Base-by-base conservation (phyloP, 2,329 filamentous ascomycete species). In the Gnomoniopsis smithogilvyi region DNA sequence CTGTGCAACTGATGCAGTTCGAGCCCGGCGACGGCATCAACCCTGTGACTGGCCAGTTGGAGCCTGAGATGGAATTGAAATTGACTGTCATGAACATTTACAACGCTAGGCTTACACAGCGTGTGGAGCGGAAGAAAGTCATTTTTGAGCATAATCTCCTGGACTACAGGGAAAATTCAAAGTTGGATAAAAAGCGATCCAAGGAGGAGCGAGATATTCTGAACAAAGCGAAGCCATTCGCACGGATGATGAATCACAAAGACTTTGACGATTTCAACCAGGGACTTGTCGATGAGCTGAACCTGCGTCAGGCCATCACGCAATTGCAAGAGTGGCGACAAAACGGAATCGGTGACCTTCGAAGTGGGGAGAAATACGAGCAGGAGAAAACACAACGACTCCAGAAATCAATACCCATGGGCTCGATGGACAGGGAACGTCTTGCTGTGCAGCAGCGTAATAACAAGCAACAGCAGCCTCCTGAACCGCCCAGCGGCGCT, bases 11-110 rank as follows among this genome's bases (percentile, higher is more conserved):
- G 64, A 98, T 99, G 93, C 90, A 96, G 64, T 99, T 99, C 68
- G 94, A 98, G 59, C 94, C 95, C 0, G 95, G 95, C 26, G 94
- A 97, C 74, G 95, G 95, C 59, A 81, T 96, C 65, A 96, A 96
- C 68, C 87, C 90, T 1, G 78, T 82, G 2, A 96, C 92, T 0
- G 90, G 91, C 62, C 89, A 96, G 69, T 80, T 96, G 59, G 95
- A 99, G 67, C 92, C 95, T 0, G 95, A 99, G 73, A 96, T 96
- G 82, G 93, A 97, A 64, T 83, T 99, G 49, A 99, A 99, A 80
- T 86, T 98, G 76, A 96, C 92, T 0, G 92, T 99, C 21, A 97
- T 99, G 87, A 92, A 96, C 65, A 96, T 99, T 53, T 99, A 99
- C 79, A 99, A 99, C 70, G 89, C 90, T 59, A 87, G 93, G 4